Conservation (phyloP, 2,329 filamentous ascomycete genomes). For the Trichophyton schoenleinii region DNA sequence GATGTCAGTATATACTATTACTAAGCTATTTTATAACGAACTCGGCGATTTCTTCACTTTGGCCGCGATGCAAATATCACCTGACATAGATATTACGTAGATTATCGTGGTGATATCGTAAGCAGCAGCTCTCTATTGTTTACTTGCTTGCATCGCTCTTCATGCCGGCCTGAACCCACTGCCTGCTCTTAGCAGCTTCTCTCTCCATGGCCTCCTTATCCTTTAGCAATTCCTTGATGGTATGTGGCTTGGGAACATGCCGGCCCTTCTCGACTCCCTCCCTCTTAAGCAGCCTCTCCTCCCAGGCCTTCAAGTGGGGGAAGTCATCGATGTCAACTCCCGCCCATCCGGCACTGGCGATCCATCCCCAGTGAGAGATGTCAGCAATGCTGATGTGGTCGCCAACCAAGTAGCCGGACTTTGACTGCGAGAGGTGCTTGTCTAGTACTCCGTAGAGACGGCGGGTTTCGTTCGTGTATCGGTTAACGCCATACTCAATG, state of each 20-base stretch:
- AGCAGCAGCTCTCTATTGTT: background rate
- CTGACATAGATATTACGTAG: background rate
- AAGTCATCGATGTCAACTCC: conserved; percentile 63
- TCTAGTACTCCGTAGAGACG: conserved; percentile 70
- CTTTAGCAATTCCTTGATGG: conserved; percentile 46
- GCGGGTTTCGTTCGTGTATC: conserved; percentile 74
- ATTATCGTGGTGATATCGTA: background rate
- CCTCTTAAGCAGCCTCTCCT: conserved; percentile 55
- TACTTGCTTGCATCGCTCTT: conserved; percentile 49
- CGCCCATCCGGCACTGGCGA: conserved; percentile 46
- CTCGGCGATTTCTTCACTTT: background rate
- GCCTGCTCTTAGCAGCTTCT: conserved; percentile 37
- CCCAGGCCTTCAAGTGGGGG: conserved; percentile 63
- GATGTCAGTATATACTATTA: background rate
- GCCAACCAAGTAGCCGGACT: conserved; percentile 41
- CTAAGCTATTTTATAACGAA: background rate
- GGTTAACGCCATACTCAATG: conserved; percentile 69
- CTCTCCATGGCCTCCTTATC: conserved; percentile 47
- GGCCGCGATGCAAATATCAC: background rate
- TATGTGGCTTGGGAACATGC: conserved; percentile 56
- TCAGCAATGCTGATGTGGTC: conserved; percentile 49
- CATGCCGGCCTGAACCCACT: conserved; percentile 60
- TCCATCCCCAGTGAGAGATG: conserved; percentile 70
- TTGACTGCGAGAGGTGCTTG: conserved; percentile 47
- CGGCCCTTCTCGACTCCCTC: conserved; percentile 63